Evolutionary conservation across 73 alveolate genomes (phyloP).

Genomic region (Paramecium primaurelia): DNA sequence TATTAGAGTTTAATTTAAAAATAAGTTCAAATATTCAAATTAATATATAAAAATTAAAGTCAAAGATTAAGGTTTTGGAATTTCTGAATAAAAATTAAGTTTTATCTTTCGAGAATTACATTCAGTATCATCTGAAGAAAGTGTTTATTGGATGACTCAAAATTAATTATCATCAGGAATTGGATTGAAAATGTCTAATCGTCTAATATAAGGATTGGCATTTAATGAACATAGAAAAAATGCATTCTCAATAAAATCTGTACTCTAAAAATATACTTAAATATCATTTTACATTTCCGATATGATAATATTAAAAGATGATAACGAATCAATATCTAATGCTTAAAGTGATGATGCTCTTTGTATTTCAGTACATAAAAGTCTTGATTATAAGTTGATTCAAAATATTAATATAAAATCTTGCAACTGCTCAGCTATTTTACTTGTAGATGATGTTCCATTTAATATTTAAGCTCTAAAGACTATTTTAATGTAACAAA

Average conservation of each 20-base stretch:
- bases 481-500: neutral
- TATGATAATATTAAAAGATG: neutral
- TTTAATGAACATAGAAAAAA: neutral
- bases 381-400: neutral
- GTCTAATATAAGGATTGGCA: neutral
- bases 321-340: neutral
- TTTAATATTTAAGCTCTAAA: neutral
- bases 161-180: neutral
- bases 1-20: neutral
- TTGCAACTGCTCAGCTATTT: neutral
- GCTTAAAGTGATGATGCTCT: neutral
- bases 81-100: neutral
- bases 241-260: neutral
- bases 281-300: neutral
- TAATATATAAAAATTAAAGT: neutral
- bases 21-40: neutral
- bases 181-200: neutral
- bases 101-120: neutral
- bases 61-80: constrained; percentile 29
- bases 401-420: neutral
- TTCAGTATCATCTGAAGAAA: neutral
- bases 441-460: constrained; percentile 44
- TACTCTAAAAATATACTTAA: neutral
- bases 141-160: neutral
- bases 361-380: neutral